A percentile compares a stretch with the other conserved stretches of the same genome.
Conservation (phyloP, 2,329 filamentous ascomycete species). For the Xylaria sp. region DNA sequence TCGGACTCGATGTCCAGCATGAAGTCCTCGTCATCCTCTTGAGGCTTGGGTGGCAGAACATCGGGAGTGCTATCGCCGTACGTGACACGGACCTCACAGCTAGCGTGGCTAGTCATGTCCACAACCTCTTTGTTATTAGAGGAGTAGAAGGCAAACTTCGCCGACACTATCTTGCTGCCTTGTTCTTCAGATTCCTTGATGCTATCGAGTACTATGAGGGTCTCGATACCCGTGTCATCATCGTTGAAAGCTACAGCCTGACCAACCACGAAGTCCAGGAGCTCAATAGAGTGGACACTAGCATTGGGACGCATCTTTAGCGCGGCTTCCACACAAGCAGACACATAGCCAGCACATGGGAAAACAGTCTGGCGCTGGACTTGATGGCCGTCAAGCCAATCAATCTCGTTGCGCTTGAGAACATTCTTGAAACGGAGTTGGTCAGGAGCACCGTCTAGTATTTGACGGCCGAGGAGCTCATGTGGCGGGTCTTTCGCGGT, state of each 20-base stretch:
- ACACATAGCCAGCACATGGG: constrained; percentile 22
- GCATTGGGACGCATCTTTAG: background rate
- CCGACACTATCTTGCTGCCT: background rate
- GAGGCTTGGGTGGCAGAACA: background rate
- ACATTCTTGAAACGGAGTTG: constrained; percentile 13
- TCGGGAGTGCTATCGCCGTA: background rate
- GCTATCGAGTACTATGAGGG: background rate
- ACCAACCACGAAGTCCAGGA: constrained; percentile 7
- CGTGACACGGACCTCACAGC: constrained; percentile 5
- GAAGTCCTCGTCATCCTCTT: constrained; percentile 4
- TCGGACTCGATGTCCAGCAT: constrained; percentile 7
- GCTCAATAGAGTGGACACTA: constrained; percentile 10
- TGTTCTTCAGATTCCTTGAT: constrained; percentile 12
- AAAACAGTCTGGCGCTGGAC: constrained; percentile 26
- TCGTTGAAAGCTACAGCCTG: constrained; percentile 15
- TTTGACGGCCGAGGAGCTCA: constrained; percentile 12
- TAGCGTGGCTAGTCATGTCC: constrained; percentile 19
- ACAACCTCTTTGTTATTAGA: constrained; percentile 5
- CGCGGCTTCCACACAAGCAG: constrained; percentile 16
- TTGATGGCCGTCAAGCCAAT: constrained; percentile 20
- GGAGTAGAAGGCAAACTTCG: constrained; percentile 6
- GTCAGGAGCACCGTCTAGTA: background rate
- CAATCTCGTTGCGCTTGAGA: constrained; percentile 6
- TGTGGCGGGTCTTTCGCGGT: background rate
- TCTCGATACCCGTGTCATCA: constrained; percentile 18